A percentile compares a stretch with the other conserved stretches of the same genome.
phyloP scores from a whole-genome alignment of 2,329 filamentous ascomycete genomes.

The Colletotrichum liaoningense region DNA sequence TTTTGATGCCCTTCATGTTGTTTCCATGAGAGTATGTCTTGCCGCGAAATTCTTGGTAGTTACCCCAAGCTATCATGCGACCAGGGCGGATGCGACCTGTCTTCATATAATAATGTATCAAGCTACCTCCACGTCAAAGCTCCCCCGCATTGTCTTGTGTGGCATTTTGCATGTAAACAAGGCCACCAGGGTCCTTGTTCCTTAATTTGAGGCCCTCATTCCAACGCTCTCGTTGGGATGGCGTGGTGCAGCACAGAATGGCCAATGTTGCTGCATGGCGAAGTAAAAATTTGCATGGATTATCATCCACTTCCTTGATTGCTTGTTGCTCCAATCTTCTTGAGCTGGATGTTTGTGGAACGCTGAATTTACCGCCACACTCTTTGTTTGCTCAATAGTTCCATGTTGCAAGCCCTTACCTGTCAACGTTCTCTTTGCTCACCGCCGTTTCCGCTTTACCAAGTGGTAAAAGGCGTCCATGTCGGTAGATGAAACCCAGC shows the following conservation, averaged over 20 bases:
- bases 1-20: not conserved
- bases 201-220: not conserved
- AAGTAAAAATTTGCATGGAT: too few relatives aligned
- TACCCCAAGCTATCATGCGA: not conserved
- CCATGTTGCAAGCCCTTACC: too few relatives aligned
- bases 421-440: too few relatives aligned
- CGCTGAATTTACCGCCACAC: too few relatives aligned
- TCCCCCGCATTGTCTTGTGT: not conserved
- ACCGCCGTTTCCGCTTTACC: too few relatives aligned
- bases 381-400: too few relatives aligned
- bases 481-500: too few relatives aligned
- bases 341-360: too few relatives aligned
- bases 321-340: too few relatives aligned
- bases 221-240: not conserved
- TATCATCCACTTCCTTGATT: too few relatives aligned
- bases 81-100: not conserved
- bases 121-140: not conserved
- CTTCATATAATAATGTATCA: not conserved
- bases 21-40: not conserved
- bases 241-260: not conserved
- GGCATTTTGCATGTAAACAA: not conserved
- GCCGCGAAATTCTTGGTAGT: not conserved
- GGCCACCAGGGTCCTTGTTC: not conserved
- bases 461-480: too few relatives aligned
- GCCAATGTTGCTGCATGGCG: too few relatives aligned